Percentiles rank a stretch among this genome's conserved stretches.
These are phyloP conservation scores for Geopyxis carbonaria DNA, from an alignment of 495 filamentous ascomycete species.

Conservation along the genomic window DNA sequence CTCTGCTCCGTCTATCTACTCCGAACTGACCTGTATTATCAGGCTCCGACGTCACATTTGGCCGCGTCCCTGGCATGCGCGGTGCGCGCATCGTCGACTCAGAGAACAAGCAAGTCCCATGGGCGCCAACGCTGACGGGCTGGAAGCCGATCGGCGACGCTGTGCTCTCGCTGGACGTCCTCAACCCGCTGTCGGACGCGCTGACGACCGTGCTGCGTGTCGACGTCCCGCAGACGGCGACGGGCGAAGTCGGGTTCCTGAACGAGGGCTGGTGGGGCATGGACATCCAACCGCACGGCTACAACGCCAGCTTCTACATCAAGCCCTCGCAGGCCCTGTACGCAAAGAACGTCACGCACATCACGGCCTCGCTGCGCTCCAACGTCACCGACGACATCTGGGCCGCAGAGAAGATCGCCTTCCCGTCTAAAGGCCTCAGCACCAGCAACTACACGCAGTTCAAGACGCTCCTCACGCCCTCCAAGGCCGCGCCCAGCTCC, in stretches of 20 bases:
- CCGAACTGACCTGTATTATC: background rate
- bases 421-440: constrained; percentile 21
- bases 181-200: constrained; percentile 34
- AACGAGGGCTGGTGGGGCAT: constrained; percentile 49
- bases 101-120: constrained; percentile 11
- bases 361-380: constrained; percentile 33
- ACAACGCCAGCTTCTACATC: constrained; percentile 43
- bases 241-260: constrained; percentile 35
- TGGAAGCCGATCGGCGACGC: constrained; percentile 40
- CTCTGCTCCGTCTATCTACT: background rate
- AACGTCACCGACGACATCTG: constrained; percentile 32
- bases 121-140: constrained; percentile 31
- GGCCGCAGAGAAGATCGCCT: constrained; percentile 28
- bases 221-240: constrained; percentile 24
- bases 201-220: constrained; percentile 46
- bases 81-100: constrained; percentile 14
- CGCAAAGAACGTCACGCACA: constrained; percentile 27
- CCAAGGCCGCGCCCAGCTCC: constrained; percentile 33
- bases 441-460: constrained; percentile 33
- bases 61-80: constrained; percentile 3
- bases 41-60: constrained; percentile 16
- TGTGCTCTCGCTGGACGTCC: constrained; percentile 33
- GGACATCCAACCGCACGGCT: constrained; percentile 33
- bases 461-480: constrained; percentile 31
- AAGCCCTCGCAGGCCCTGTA: constrained; percentile 19